phyloP scores from a whole-genome alignment of 768 basidiomycete species.

The Ephemerocybe angulata region DNA sequence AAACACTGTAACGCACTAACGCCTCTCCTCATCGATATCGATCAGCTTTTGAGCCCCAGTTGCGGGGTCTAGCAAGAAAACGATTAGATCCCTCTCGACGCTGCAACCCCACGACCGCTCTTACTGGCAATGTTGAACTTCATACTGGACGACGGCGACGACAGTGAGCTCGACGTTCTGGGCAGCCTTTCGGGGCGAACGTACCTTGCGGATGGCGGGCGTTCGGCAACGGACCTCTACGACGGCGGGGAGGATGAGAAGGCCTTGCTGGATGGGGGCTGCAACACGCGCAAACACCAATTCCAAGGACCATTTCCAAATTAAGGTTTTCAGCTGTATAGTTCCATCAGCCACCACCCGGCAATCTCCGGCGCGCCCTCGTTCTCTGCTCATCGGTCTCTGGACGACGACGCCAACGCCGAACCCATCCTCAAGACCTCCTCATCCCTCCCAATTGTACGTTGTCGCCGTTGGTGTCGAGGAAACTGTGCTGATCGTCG shows the following conservation, averaged over 20 bases:
- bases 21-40: conserved; percentile 90
- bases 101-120: conserved; percentile 26
- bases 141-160: conserved; percentile 63
- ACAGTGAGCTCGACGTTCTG: too few relatives aligned
- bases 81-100: conserved; percentile 10
- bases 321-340: conserved; percentile 66
- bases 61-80: conserved; percentile 69
- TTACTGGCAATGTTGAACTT: conserved; percentile 97
- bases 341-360: conserved; percentile 44
- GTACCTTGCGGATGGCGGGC: conserved; percentile 30
- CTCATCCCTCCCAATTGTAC: conserved; percentile 22
- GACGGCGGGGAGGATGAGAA: conserved; percentile 32
- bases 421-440: conserved; percentile 43
- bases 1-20: conserved; percentile 50
- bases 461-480: conserved; percentile 6
- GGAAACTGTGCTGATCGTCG: conserved; percentile 13
- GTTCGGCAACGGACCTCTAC: conserved; percentile 34
- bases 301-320: conserved; percentile 24
- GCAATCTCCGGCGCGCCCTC: conserved; percentile 25
- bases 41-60: conserved; percentile 96
- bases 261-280: conserved; percentile 24
- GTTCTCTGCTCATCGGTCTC: neutral
- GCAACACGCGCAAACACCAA: conserved; percentile 34
- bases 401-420: conserved; percentile 14
- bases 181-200: too few relatives aligned